phyloP scores from a whole-genome alignment of 768 basidiomycete genomes.

The Gymnopilus junonius region DNA sequence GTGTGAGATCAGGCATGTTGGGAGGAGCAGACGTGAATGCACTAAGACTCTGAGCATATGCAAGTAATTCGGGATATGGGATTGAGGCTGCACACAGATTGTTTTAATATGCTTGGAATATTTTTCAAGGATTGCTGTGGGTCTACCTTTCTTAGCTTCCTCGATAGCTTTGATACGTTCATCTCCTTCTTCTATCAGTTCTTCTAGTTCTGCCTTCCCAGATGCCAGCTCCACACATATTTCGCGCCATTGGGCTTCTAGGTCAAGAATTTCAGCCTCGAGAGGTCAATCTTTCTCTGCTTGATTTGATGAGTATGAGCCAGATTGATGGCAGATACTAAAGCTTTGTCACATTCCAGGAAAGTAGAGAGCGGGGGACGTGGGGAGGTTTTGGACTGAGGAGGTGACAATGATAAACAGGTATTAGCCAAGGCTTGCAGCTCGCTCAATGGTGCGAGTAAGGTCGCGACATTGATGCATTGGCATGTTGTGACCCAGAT shows the following conservation, averaged over 20 bases:
- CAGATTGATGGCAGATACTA: conserved; percentile 68
- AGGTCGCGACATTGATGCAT: conserved; percentile 62
- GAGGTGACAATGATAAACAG: conserved; percentile 74
- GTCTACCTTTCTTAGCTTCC: conserved; percentile 70
- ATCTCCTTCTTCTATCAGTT: conserved; percentile 76
- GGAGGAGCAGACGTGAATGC: conserved; percentile 90
- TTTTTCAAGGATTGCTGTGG: not conserved
- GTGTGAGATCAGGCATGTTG: conserved; percentile 76
- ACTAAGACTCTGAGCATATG: conserved; percentile 84
- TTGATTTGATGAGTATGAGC: conserved; percentile 76
- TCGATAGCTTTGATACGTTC: conserved; percentile 71
- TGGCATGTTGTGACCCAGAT: conserved; percentile 21
- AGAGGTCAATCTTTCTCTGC: conserved; percentile 75
- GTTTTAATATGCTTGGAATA: not conserved
- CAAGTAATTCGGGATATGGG: conserved; percentile 81
- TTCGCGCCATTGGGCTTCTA: conserved; percentile 71
- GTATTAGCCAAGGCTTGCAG: conserved; percentile 67
- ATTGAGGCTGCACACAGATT: conserved; percentile 58
- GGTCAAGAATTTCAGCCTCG: conserved; percentile 68
- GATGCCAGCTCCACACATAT: conserved; percentile 68
- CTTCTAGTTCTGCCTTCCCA: conserved; percentile 72
- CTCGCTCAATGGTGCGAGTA: conserved; percentile 65
- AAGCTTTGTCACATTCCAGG: conserved; percentile 60
- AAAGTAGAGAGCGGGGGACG: conserved; percentile 64
- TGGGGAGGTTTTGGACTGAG: conserved; percentile 64